Evolutionary conservation across 345 rosid species (phyloP), one percentile per base, ranked within the genome.

Genomic region (Hirschfeldia incana): DNA sequence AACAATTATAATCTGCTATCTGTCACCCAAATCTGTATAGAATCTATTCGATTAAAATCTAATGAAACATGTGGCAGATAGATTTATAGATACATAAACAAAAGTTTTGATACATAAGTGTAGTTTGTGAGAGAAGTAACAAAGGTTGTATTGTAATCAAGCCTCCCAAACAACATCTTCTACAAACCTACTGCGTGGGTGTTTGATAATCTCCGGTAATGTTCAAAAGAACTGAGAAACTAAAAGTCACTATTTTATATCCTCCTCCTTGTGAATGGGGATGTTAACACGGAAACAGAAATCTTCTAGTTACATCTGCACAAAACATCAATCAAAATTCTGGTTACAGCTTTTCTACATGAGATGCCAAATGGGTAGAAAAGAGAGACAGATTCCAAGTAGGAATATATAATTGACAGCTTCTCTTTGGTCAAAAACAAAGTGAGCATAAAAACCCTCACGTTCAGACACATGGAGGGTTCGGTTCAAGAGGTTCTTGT

Each of bases 151-250:
- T 65, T 9, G 65, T 62, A 42, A 37, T 6, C 39, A 51, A 57
- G 33, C 60, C 39, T 72, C 60, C 72, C 46, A 55, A 78, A 64
- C 61, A 78, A 39, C 51, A 57, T 5, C 33, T 26, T 74, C 34
- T 78, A 72, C 77, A 58, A 72, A 78, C 34, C 60, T 78, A 77
- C 76, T 36, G 80, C 59, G 27, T 63, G 80, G 74, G 27, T 69
- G 49, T 36, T 39, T 77, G 75, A 70, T 70, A 21, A 9, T 61
- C 74, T 44, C 62, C 1, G n/a, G 70, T 51, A 29, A 34, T 53
- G 44, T 36, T 70, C 59, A 63, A 70, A 63, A 36, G 59, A 49
- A 70, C 29, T 4, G 29, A 63, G 70, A 77, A 72, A 65, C 15
- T 9, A 51, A 32, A 57, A 78, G 80, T 78, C 53, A 65, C 37